These are phyloP conservation scores for Elaeis oleifera DNA, from an alignment of 202 grass and related monocot species.

Conservation along the genomic window DNA sequence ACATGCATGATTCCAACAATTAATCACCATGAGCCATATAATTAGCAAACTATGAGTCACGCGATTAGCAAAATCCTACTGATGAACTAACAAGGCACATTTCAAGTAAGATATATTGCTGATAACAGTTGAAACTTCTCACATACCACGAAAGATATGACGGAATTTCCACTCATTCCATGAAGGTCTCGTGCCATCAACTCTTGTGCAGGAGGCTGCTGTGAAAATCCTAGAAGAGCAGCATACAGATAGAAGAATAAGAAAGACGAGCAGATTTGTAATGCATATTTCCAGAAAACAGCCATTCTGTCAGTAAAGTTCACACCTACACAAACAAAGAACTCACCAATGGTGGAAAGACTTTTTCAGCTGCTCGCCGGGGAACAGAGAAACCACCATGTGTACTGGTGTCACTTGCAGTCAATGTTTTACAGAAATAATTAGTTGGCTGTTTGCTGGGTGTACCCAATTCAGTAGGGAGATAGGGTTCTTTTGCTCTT, in stretches of 20 bases:
- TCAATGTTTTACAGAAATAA: slow-evolving; percentile 98
- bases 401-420: slow-evolving; percentile 89
- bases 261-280: slow-evolving; percentile 1
- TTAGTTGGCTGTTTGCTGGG: slow-evolving; percentile 92
- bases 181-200: slow-evolving; percentile 92
- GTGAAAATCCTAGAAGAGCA: slow-evolving; percentile 61
- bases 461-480: slow-evolving; percentile 73
- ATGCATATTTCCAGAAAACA: not conserved
- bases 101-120: not conserved
- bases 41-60: no score
- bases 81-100: no score
- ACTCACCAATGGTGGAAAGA: slow-evolving; percentile 91
- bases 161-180: slow-evolving; percentile 97
- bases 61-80: no score
- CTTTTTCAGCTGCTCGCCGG: slow-evolving; percentile 93
- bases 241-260: slow-evolving; percentile 16
- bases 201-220: slow-evolving; percentile 90
- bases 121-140: slow-evolving; percentile 8
- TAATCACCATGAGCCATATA: no score
- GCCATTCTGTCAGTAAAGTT: not conserved
- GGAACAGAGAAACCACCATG: slow-evolving; percentile 99
- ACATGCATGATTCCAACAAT: no score
- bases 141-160: slow-evolving; percentile 86
- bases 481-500: slow-evolving; percentile 89
- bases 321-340: not conserved